These are phyloP conservation scores for Nicotiana benthamiana DNA, from an alignment of 257 asterid genomes.

Conservation along the genomic window DNA sequence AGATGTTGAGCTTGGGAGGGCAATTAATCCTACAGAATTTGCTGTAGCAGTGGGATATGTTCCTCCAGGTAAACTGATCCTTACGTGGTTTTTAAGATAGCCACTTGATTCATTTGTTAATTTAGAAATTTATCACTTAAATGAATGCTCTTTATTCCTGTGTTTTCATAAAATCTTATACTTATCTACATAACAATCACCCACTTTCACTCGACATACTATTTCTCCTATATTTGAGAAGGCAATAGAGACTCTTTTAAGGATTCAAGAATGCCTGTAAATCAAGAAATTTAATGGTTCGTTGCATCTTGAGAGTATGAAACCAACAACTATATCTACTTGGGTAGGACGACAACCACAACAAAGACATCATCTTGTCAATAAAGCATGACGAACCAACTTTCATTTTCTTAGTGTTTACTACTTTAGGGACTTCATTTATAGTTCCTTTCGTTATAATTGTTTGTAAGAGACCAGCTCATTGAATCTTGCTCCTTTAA, in stretches of 20 bases:
- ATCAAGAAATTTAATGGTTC: not conserved
- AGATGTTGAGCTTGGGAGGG: not conserved
- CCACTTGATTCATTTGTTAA: not conserved
- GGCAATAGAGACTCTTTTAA: not conserved
- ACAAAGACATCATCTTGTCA: not conserved
- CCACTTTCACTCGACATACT: not conserved
- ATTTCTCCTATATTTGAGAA: not conserved
- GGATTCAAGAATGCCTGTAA: not conserved
- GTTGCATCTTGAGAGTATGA: not conserved
- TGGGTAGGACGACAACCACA: not conserved
- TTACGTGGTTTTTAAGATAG: not conserved
- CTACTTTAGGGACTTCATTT: not conserved
- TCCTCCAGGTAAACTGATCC: conserved; percentile 13
- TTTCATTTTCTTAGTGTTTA: not conserved
- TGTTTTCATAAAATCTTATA: not conserved
- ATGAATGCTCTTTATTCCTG: not conserved
- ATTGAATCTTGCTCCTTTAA: no score
- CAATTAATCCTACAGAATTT: not conserved
- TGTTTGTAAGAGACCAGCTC: no score
- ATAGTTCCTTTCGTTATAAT: no score
- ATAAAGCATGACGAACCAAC: not conserved
- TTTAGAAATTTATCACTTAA: not conserved
- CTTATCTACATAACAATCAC: not conserved
- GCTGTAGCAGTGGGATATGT: conserved; percentile 5
- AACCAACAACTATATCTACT: not conserved